phyloP scores from a whole-genome alignment of 2,329 filamentous ascomycete species.

The Cladorrhinum sp. region DNA sequence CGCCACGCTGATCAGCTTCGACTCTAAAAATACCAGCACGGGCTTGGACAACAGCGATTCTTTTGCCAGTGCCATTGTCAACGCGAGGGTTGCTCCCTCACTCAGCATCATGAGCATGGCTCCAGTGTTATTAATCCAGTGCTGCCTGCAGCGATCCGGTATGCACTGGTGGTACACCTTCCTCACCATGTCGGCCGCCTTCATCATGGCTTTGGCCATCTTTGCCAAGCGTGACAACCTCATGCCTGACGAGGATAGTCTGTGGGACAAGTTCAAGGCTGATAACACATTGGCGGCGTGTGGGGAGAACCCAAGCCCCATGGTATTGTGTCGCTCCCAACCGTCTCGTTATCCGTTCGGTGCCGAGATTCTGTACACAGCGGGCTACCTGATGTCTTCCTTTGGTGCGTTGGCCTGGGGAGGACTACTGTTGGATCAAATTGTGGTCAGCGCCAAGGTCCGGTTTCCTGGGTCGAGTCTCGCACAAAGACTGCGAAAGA shows the following conservation, averaged over 20 bases:
- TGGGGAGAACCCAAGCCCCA: conserved; percentile 23
- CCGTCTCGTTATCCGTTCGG: neutral
- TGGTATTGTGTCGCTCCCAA: conserved; percentile 16
- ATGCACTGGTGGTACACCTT: neutral
- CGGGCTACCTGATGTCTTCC: neutral
- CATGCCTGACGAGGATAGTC: conserved; percentile 17
- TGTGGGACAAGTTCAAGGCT: conserved; percentile 20
- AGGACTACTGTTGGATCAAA: neutral
- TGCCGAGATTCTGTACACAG: neutral
- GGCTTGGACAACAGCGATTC: conserved; percentile 18
- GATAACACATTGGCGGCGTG: conserved; percentile 17
- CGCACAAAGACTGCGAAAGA: neutral
- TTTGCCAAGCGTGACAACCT: neutral
- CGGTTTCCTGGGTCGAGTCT: neutral
- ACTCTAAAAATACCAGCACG: conserved; percentile 13
- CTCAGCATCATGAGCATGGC: neutral
- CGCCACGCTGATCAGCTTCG: conserved; percentile 23
- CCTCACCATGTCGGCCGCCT: neutral
- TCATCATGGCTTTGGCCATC: neutral
- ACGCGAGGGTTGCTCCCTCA: conserved; percentile 16
- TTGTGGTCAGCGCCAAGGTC: neutral
- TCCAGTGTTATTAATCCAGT: neutral
- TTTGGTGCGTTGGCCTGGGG: neutral
- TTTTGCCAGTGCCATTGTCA: conserved; percentile 22
- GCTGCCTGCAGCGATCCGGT: neutral